Evolutionary conservation across 495 filamentous ascomycete species (phyloP).

Genomic region (Alectoria sarmentosa): DNA sequence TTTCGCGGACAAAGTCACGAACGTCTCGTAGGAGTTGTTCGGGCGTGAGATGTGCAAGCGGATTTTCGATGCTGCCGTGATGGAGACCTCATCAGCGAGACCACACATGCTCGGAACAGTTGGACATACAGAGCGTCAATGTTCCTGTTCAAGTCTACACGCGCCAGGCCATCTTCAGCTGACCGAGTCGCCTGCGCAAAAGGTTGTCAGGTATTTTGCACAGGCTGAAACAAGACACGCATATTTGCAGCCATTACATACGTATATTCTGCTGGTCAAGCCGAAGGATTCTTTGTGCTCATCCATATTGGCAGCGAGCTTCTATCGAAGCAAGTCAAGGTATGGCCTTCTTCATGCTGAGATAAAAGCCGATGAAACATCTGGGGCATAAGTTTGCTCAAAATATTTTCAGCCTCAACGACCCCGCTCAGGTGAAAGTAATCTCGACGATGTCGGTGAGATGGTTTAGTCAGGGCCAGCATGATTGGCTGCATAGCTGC

Average conservation of each 20-base stretch:
- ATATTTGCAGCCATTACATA: neutral
- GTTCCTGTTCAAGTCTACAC: conserved; percentile 26
- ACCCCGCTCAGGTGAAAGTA: neutral
- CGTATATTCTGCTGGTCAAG: conserved; percentile 22
- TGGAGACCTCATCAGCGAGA: neutral
- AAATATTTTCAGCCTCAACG: conserved; percentile 3
- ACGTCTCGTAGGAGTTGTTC: conserved; percentile 50
- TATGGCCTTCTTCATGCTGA: neutral
- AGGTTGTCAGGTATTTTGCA: conserved; percentile 10
- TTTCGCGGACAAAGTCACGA: conserved; percentile 49
- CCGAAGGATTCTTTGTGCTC: conserved; percentile 21
- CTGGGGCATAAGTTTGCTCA: neutral
- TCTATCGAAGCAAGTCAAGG: neutral
- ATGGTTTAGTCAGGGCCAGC: neutral
- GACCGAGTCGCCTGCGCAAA: conserved; percentile 18
- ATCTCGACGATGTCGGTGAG: neutral
- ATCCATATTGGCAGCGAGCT: conserved; percentile 5
- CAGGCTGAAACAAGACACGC: neutral
- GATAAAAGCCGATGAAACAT: neutral
- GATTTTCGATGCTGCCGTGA: conserved; percentile 44
- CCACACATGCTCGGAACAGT: neutral
- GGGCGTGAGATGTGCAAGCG: conserved; percentile 49
- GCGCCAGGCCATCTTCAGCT: conserved; percentile 18
- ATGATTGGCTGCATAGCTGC: neutral
- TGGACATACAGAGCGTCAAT: conserved; percentile 23